Percentiles rank a stretch among this genome's conserved stretches.
phyloP scores from a whole-genome alignment of 2,329 filamentous ascomycete species.

The Curvularia sp. region DNA sequence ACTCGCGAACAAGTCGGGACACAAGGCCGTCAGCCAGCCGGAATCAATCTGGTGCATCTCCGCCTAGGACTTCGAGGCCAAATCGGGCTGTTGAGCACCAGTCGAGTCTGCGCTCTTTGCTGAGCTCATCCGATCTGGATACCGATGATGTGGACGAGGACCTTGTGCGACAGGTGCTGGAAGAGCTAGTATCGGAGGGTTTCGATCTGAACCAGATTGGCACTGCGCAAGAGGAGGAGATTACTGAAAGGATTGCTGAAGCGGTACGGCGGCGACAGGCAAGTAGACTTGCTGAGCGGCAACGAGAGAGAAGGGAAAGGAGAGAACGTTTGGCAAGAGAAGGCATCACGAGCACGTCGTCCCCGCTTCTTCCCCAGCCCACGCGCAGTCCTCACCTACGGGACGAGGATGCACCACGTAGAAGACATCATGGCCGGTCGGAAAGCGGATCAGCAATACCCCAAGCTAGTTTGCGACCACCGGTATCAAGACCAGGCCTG shows the following conservation, averaged over 20 bases:
- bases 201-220: slow-evolving; percentile 89
- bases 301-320: slow-evolving; percentile 52
- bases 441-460: slow-evolving; percentile 46
- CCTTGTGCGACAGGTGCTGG: slow-evolving; percentile 85
- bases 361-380: slow-evolving; percentile 33
- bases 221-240: slow-evolving; percentile 81
- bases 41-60: slow-evolving; percentile 30
- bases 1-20: slow-evolving; percentile 36
- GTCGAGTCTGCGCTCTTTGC: slow-evolving; percentile 81
- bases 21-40: slow-evolving; percentile 37
- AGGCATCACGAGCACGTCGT: slow-evolving; percentile 34
- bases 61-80: slow-evolving; percentile 34
- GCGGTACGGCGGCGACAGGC: slow-evolving; percentile 81
- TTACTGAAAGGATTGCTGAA: slow-evolving; percentile 88
- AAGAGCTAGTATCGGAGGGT: slow-evolving; percentile 85
- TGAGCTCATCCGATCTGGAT: slow-evolving; percentile 79
- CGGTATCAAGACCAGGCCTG: slow-evolving; percentile 56
- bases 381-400: slow-evolving; percentile 37
- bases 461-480: slow-evolving; percentile 47
- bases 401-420: slow-evolving; percentile 41
- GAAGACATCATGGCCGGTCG: slow-evolving; percentile 45
- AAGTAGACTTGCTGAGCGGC: slow-evolving; percentile 64
- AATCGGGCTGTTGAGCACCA: slow-evolving; percentile 81
- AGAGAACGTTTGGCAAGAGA: slow-evolving; percentile 50
- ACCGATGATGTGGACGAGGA: slow-evolving; percentile 83